phyloP scores from a whole-genome alignment of 805 yeast genomes.

The Candida hispaniensis region DNA sequence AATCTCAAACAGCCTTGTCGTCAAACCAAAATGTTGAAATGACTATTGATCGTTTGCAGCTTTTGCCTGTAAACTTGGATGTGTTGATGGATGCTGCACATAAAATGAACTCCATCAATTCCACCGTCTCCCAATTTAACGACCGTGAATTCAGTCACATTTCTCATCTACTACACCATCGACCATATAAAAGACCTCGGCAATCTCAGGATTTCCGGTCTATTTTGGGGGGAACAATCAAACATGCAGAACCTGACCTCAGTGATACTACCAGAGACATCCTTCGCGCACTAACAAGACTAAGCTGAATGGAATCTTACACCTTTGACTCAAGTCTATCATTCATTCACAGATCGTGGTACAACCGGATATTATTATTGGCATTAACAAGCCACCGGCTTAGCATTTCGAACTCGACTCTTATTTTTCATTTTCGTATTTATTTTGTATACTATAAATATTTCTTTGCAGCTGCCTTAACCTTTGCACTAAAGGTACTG shows the following conservation, averaged over 20 bases:
- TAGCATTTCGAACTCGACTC: no score
- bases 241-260: no score
- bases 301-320: no score
- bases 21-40: not conserved
- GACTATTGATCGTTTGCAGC: slow-evolving; percentile 1
- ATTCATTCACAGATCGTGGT: no score
- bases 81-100: slow-evolving; percentile 20
- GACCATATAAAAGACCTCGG: slow-evolving; percentile 5
- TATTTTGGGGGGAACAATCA: no score
- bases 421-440: not conserved
- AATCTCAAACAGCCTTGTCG: slow-evolving; percentile 4
- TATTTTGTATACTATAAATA: slow-evolving; percentile 39
- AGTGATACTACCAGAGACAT: slow-evolving; percentile 10
- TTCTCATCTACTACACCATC: slow-evolving; percentile 3
- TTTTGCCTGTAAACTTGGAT: slow-evolving; percentile 6
- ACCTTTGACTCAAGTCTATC: no score
- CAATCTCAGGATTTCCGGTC: slow-evolving; percentile 14
- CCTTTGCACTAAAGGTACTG: slow-evolving; percentile 63
- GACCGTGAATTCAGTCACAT: slow-evolving; percentile 17
- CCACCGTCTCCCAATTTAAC: slow-evolving; percentile 20
- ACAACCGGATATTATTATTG: no score
- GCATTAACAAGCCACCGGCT: no score
- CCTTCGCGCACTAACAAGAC: slow-evolving; percentile 8
- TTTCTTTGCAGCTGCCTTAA: slow-evolving; percentile 62
- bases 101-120: slow-evolving; percentile 20